Percentiles rank a stretch among this genome's conserved stretches.
phyloP scores from a whole-genome alignment of 352 stramenopile species.

The Phytophthora litchii region DNA sequence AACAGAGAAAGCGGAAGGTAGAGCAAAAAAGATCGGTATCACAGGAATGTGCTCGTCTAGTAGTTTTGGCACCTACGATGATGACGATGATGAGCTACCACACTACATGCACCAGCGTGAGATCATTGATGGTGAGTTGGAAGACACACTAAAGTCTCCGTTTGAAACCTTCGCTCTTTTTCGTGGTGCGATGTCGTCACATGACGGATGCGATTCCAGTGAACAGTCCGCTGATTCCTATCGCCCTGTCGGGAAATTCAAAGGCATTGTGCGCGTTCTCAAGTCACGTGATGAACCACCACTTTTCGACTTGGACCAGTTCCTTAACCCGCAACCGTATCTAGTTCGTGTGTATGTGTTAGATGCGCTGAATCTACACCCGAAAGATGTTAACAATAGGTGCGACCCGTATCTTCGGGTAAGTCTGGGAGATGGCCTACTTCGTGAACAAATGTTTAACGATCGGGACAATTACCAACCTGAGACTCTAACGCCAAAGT shows the following conservation, averaged over 20 bases:
- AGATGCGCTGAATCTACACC: slow-evolving; percentile 78
- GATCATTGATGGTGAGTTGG: slow-evolving; percentile 55
- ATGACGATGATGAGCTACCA: slow-evolving; percentile 68
- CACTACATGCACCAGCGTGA: slow-evolving; percentile 73
- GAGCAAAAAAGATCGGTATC: slow-evolving; percentile 10
- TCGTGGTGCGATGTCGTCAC: slow-evolving; percentile 52
- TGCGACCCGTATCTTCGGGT: slow-evolving; percentile 88
- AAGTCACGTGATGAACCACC: slow-evolving; percentile 69
- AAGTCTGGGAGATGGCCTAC: slow-evolving; percentile 77
- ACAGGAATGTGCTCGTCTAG: slow-evolving; percentile 25
- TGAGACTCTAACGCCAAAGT: slow-evolving; percentile 82
- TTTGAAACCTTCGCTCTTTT: slow-evolving; percentile 87
- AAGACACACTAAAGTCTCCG: slow-evolving; percentile 73
- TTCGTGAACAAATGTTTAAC: slow-evolving; percentile 71
- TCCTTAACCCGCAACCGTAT: slow-evolving; percentile 80
- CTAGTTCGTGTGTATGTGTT: slow-evolving; percentile 89
- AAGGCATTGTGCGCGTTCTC: slow-evolving; percentile 87
- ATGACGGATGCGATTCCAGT: slow-evolving; percentile 38
- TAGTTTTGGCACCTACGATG: slow-evolving; percentile 41
- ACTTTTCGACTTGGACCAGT: slow-evolving; percentile 75
- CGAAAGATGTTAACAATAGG: slow-evolving; percentile 84
- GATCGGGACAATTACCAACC: slow-evolving; percentile 80
- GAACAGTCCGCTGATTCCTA: slow-evolving; percentile 42
- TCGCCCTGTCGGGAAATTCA: slow-evolving; percentile 84
- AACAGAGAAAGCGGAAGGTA: slow-evolving; percentile 10